A percentile compares a stretch with the other conserved stretches of the same genome.
Evolutionary conservation across 371 early-diverging fungal species (phyloP).

Genomic region (Zychaea mexicana): DNA sequence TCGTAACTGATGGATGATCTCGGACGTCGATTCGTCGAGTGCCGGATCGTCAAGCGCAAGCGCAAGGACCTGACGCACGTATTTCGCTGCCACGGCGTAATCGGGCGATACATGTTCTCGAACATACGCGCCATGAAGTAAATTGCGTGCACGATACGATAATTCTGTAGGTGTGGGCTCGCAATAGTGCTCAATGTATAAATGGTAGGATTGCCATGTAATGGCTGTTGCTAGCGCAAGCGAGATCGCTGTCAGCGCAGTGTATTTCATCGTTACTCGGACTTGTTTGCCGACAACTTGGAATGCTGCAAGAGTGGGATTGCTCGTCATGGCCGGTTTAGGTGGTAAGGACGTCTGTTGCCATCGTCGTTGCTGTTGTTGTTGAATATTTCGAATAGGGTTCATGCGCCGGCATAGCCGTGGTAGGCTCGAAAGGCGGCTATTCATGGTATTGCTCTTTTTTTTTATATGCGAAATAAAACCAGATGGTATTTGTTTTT

Average conservation of each 20-base stretch:
- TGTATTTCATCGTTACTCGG: constrained; percentile 34
- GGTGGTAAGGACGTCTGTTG: not conserved
- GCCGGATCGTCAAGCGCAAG: constrained; percentile 44
- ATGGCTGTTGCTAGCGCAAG: constrained; percentile 28
- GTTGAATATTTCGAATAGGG: too few relatives aligned
- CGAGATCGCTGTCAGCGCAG: constrained; percentile 32
- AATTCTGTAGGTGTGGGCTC: constrained; percentile 46
- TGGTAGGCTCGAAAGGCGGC: not conserved
- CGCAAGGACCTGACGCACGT: constrained; percentile 39
- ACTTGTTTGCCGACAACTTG: constrained; percentile 25
- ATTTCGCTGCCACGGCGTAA: constrained; percentile 39
- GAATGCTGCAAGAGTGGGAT: constrained; percentile 36
- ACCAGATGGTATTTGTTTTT: too few relatives aligned
- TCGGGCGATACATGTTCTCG: constrained; percentile 46
- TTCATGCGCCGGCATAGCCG: not conserved
- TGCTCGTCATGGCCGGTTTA: constrained; percentile 22
- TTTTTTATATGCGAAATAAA: too few relatives aligned
- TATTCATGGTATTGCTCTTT: not conserved
- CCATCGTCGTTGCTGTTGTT: not conserved
- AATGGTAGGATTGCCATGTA: constrained; percentile 48
- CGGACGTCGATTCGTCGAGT: constrained; percentile 25
- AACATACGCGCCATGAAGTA: constrained; percentile 52
- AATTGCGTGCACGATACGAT: constrained; percentile 40
- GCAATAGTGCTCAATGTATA: constrained; percentile 48
- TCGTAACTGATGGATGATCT: constrained; percentile 33